Evolutionary conservation across 139 green algal genomes (phyloP), one percentile per base, ranked within the genome.

Genomic region (Closterium sp.): DNA sequence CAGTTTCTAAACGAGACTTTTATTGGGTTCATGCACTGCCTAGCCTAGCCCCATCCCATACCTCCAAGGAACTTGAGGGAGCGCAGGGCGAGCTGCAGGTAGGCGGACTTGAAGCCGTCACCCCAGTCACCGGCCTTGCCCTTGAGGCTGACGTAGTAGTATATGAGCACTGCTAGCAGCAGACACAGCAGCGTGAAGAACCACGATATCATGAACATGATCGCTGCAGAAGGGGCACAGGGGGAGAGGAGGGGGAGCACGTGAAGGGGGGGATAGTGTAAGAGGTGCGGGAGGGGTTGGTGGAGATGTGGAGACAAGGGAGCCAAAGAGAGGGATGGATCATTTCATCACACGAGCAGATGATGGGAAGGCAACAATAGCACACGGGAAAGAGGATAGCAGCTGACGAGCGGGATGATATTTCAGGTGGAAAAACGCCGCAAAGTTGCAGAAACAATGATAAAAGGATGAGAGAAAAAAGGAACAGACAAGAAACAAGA

Each of bases 151-250:
- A 95, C 93, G 62, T 95, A 95, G 79, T 94, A 95, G 91, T 95
- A 95, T 31, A 95, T 95, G 88, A 95, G 85, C 13, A 89, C 62
- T 0, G 92, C 93, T 24, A 95, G 88, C 28, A 89, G 73, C 86
- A 95, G 21, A 19, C 92, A 84, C 19, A 95, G 79, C 28, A 95
- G 28, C 24, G 93, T 95, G 93, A 95, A 94, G 24, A 89, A 31
- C 87, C 88, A 95, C 24, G 88, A 94, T 27, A 95, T 95, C 21
- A 95, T 30, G 62, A 95, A 95, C 93, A 95, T 95, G 70, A 95
- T 95, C 31, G 89, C 92, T 94, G 92, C 73, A 32, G 62, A 13
- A 13, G 19, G 19, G 62, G 0, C 17, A 24, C 70, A 92, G 62
- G 17, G 62, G 62, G 62, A 24, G 19, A 24, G 10, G 13, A 13